Evolutionary conservation across 768 basidiomycete species (phyloP).

Genomic region (Auricularia heimuer): DNA sequence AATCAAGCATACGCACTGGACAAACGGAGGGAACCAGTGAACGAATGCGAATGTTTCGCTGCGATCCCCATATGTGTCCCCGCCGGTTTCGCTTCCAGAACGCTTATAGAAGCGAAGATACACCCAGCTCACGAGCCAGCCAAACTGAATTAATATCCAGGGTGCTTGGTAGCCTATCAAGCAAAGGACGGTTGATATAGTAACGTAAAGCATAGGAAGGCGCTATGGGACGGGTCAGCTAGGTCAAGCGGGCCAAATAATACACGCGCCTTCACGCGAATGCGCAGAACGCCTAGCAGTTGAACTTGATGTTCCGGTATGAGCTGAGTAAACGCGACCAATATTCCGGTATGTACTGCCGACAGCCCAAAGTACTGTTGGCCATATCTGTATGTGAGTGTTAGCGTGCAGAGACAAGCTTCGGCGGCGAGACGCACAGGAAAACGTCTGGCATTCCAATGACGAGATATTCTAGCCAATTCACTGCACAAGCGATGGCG

Average conservation of each 20-base stretch:
- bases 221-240: constrained; percentile 36
- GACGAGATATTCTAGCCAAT: constrained; percentile 75
- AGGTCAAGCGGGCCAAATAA: neutral
- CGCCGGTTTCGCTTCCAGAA: constrained; percentile 51
- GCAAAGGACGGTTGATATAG: constrained; percentile 77
- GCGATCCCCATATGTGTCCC: constrained; percentile 77
- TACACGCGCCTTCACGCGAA: constrained; percentile 74
- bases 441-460: constrained; percentile 65
- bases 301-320: constrained; percentile 99
- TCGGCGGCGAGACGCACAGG: constrained; percentile 43
- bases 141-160: constrained; percentile 93
- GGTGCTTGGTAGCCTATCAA: constrained; percentile 80
- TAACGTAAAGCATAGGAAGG: constrained; percentile 90
- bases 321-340: constrained; percentile 95
- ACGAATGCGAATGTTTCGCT: constrained; percentile 94
- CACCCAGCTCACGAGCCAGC: constrained; percentile 95
- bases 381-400: constrained; percentile 50
- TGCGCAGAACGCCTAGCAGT: constrained; percentile 70
- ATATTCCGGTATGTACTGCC: constrained; percentile 76
- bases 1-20: constrained; percentile 60
- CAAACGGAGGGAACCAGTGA: constrained; percentile 93
- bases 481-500: constrained; percentile 77
- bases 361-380: constrained; percentile 89
- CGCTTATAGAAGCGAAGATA: constrained; percentile 97
- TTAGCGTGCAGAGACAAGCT: neutral